Evolutionary conservation across 192 early-diverging fungal genomes (phyloP).

Genomic region (Umbelopsis ramanniana): DNA sequence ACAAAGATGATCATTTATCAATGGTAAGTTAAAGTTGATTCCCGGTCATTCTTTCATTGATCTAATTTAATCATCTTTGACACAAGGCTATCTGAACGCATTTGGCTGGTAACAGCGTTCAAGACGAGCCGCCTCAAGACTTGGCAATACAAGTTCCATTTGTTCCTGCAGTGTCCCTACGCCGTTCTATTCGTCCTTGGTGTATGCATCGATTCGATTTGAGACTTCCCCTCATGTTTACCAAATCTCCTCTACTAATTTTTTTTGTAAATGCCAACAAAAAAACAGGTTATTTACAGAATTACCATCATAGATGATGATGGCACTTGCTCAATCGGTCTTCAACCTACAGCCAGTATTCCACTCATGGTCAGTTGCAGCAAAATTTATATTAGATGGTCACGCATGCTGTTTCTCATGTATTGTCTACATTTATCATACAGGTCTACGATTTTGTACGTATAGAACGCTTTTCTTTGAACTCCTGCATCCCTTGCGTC

Average conservation of each 20-base stretch:
- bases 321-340: constrained; percentile 40
- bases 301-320: constrained; percentile 30
- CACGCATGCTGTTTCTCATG: background rate
- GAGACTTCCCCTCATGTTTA: background rate
- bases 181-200: constrained; percentile 39
- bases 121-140: constrained; percentile 30
- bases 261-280: too few species aligned
- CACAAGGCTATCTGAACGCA: constrained; percentile 38
- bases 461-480: background rate
- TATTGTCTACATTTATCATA: constrained; percentile 4
- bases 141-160: constrained; percentile 36
- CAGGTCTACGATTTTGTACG: constrained; percentile 43
- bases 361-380: constrained; percentile 38
- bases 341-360: constrained; percentile 33
- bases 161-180: constrained; percentile 35
- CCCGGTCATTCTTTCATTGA: background rate
- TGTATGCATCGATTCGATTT: constrained; percentile 19
- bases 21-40: constrained; percentile 27
- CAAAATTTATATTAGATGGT: constrained; percentile 5
- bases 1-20: constrained; percentile 51
- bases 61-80: background rate
- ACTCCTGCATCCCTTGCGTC: background rate
- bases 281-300: constrained; percentile 32
- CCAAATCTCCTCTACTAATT: background rate
- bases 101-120: constrained; percentile 36